These are phyloP conservation scores for Neurospora sp. DNA, from an alignment of 495 filamentous ascomycete species.

Conservation along the genomic window DNA sequence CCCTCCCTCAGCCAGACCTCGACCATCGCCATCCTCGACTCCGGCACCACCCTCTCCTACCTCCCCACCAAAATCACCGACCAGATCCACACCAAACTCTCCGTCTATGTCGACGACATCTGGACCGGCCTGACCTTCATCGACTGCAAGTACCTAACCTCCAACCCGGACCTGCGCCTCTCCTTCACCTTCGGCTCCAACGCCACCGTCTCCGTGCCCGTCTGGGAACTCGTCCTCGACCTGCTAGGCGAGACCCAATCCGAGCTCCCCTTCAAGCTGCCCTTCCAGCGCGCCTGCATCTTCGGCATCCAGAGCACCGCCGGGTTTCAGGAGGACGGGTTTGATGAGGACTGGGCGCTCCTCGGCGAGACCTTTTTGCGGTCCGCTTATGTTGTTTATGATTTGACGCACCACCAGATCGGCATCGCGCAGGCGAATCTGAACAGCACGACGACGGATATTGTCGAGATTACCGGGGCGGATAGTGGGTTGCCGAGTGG, in stretches of 20 bases:
- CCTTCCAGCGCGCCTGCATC: slow-evolving; percentile 26
- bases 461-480: slow-evolving; percentile 32
- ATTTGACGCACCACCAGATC: slow-evolving; percentile 74
- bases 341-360: slow-evolving; percentile 17
- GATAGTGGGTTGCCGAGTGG: slow-evolving; percentile 27
- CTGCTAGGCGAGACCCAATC: slow-evolving; percentile 17
- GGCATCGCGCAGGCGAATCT: slow-evolving; percentile 79
- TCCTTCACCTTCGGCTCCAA: slow-evolving; percentile 50
- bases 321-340: slow-evolving; percentile 13
- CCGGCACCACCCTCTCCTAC: slow-evolving; percentile 73
- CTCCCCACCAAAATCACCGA: slow-evolving; percentile 54
- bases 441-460: slow-evolving; percentile 48
- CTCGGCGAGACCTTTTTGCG: slow-evolving; percentile 87
- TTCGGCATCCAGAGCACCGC: slow-evolving; percentile 32
- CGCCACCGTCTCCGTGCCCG: slow-evolving; percentile 51
- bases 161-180: slow-evolving; percentile 47
- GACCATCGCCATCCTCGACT: slow-evolving; percentile 66
- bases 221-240: slow-evolving; percentile 67
- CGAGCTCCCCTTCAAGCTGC: slow-evolving; percentile 13
- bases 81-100: slow-evolving; percentile 47
- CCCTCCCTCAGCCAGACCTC: slow-evolving; percentile 22
- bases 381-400: slow-evolving; percentile 89
- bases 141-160: slow-evolving; percentile 37
- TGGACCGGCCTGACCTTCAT: slow-evolving; percentile 33
- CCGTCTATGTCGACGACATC: slow-evolving; percentile 38